These are phyloP conservation scores for Ananas comosus DNA, from an alignment of 176 grass and related monocot genomes.

Conservation along the genomic window DNA sequence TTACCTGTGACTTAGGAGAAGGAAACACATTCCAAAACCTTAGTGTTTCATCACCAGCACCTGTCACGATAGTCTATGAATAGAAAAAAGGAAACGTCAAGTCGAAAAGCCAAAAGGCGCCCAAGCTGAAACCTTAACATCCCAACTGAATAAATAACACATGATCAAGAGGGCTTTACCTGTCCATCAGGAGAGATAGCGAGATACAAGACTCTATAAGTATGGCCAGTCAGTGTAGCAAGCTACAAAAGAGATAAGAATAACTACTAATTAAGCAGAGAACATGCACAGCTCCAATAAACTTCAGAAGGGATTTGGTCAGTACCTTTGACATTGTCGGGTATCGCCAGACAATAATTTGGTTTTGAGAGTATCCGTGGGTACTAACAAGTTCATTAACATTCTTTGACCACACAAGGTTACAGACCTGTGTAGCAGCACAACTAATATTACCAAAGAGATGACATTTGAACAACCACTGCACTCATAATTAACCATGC, in stretches of 20 bases:
- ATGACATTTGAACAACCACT: no score
- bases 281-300: slow-evolving; percentile 1
- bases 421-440: slow-evolving; percentile 59
- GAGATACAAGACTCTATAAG: slow-evolving; percentile 81
- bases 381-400: slow-evolving; percentile 98
- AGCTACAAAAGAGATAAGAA: slow-evolving; percentile 43
- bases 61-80: slow-evolving; percentile 93
- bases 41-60: slow-evolving; percentile 91
- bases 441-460: no score
- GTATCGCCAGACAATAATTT: slow-evolving; percentile 99
- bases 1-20: slow-evolving; percentile 92
- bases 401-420: slow-evolving; percentile 99
- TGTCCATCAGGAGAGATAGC: slow-evolving; percentile 96
- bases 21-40: slow-evolving; percentile 99
- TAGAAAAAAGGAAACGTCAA: not conserved
- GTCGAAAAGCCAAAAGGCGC: not conserved
- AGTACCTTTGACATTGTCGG: slow-evolving; percentile 95
- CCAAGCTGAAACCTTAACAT: not conserved
- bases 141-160: not conserved
- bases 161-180: slow-evolving; percentile 27
- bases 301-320: not conserved
- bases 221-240: slow-evolving; percentile 84
- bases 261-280: not conserved
- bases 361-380: slow-evolving; percentile 93
- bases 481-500: no score